Base-by-base conservation (phyloP, 768 basidiomycete species). In the Lanmaoa pseudosensibilis region DNA sequence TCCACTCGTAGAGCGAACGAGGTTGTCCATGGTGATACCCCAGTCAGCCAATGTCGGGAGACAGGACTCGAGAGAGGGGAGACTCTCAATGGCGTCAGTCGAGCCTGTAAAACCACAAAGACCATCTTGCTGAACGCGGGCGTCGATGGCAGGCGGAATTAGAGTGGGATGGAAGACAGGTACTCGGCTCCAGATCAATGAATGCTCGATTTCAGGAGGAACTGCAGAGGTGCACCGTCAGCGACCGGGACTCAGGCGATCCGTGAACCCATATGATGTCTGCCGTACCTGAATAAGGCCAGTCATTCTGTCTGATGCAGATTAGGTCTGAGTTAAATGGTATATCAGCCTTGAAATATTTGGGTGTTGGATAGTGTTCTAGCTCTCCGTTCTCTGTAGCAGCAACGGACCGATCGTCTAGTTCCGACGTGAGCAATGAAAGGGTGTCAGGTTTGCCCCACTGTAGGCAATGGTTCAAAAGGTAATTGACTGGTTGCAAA, bases 101-200 rank as follows among this genome's bases (percentile, higher is more conserved):
- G 68, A 74, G 16, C 90, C 88, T 1, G 91, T 90, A 65, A 93
- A 94, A 0, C 91, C 92, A 75, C 87, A 92, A 5, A 94, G 71
- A 11, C 92, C 92, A 57, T 92, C 88, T 67, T 87, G 84, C 23
- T 82, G 77, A 23, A 94, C 70, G 38, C 87, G 85, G 3, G 79
- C 69, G 30, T 78, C 70, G 57, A 92, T 75, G 11, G 77, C 73
- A 3, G 75, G 63, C 21, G 78, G 78, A 5, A 87, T 72, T 4
- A 92, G 65, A 25, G 79, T 73, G 3, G 80, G 73, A 52, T 90
- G 88, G 52, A 86, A 82, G 54, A 93, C 79, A 3, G 90, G 88
- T 3, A 90, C 66, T 16, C 83, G 79, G 8, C 87, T 86, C 92
- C 92, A 94, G 52, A 93, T 79, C 21, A 93, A 72, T 23, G 80